These are phyloP conservation scores for Bocquillonia castaneifolia DNA, from an alignment of 441 rosid genomes.

Conservation along the genomic window DNA sequence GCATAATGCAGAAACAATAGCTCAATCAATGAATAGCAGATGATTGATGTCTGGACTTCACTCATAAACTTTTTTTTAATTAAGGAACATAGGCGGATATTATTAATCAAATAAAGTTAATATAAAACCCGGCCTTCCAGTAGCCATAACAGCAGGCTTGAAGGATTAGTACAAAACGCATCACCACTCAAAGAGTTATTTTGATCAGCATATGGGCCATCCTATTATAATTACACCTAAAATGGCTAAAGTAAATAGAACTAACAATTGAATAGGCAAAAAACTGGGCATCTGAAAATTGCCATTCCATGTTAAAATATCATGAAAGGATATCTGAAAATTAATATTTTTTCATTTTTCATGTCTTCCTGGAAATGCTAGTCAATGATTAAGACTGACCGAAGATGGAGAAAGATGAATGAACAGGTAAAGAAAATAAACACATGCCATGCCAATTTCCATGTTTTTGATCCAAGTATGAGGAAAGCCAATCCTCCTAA, in stretches of 20 bases:
- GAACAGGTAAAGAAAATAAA: neutral
- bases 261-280: neutral
- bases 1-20: neutral
- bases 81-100: too few species aligned
- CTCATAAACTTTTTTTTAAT: too few species aligned
- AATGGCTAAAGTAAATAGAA: too few species aligned
- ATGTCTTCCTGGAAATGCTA: neutral
- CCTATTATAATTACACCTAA: too few species aligned
- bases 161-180: too few species aligned
- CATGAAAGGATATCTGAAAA: neutral
- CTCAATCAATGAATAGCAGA: neutral
- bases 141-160: too few species aligned
- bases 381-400: neutral
- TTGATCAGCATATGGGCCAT: too few species aligned
- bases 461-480: too few species aligned
- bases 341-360: neutral
- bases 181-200: too few species aligned
- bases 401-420: neutral
- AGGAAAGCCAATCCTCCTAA: too few species aligned
- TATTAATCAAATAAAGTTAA: too few species aligned
- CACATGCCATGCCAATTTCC: neutral
- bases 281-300: neutral
- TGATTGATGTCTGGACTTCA: neutral
- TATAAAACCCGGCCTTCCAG: too few species aligned
- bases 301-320: neutral